Conservation (phyloP, 441 rosid species). For the Corymbia citriodora region DNA sequence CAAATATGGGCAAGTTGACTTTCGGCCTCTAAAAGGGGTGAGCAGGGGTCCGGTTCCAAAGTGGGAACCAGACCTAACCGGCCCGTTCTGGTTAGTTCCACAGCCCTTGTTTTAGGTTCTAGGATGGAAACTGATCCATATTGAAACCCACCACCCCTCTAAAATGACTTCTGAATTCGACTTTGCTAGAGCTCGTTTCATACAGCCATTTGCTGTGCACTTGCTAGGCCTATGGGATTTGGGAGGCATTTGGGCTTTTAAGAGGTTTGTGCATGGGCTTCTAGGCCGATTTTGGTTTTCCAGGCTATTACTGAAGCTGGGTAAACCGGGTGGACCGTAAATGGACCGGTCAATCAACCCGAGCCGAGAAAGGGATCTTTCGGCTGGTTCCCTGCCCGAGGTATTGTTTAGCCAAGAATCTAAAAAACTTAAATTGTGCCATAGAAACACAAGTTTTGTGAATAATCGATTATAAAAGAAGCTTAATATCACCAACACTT, state of each 20-base stretch:
- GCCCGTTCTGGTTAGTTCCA: neutral
- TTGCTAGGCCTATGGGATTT: neutral
- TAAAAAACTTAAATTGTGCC: neutral
- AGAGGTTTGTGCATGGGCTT: neutral
- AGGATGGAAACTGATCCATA: neutral
- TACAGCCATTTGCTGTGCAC: no score
- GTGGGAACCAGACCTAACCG: fast-evolving
- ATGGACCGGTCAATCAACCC: neutral
- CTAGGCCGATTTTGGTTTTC: neutral
- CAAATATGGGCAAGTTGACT: neutral
- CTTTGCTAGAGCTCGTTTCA: neutral
- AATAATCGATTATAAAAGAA: neutral
- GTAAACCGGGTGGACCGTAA: neutral
- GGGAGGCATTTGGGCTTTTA: neutral
- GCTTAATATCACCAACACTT: neutral
- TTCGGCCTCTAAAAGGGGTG: neutral
- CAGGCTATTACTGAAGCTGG: neutral
- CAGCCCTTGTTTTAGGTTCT: neutral
- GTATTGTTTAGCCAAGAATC: neutral
- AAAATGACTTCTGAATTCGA: neutral
- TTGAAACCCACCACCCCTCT: neutral
- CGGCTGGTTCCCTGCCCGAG: neutral
- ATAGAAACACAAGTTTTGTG: neutral
- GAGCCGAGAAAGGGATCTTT: neutral
- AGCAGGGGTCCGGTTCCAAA: fast-evolving